phyloP scores from a whole-genome alignment of 2,329 filamentous ascomycete species.

The Alternaria viburni region DNA sequence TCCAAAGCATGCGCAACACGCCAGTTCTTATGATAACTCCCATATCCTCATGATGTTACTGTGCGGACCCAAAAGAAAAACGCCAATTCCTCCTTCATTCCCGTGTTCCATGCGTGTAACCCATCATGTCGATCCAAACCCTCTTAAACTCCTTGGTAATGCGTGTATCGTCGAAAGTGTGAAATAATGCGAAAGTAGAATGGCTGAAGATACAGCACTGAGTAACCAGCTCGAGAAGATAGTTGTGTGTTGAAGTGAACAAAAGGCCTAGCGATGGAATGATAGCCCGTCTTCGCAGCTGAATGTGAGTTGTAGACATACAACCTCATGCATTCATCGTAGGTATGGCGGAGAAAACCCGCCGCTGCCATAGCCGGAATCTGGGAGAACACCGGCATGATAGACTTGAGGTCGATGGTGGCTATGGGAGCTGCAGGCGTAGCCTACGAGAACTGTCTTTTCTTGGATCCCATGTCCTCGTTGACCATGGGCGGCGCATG shows the following conservation, averaged over 20 bases:
- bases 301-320: neutral
- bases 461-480: conserved; percentile 74
- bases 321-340: conserved; percentile 9
- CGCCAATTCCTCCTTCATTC: neutral
- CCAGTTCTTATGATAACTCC: neutral
- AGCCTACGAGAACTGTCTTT: conserved; percentile 81
- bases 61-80: conserved; percentile 10
- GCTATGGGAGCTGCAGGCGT: conserved; percentile 70
- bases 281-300: neutral
- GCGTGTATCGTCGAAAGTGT: conserved; percentile 17
- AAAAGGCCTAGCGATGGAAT: neutral
- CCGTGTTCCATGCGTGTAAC: conserved; percentile 17
- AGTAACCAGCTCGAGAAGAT: conserved; percentile 35
- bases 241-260: conserved; percentile 2
- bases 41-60: conserved; percentile 30
- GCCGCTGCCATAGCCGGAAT: conserved; percentile 40
- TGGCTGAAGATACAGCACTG: conserved; percentile 18
- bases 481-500: conserved; percentile 76
- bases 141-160: conserved; percentile 37
- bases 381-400: conserved; percentile 29
- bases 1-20: neutral
- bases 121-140: conserved; percentile 7
- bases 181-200: conserved; percentile 10
- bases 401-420: conserved; percentile 35
- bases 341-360: conserved; percentile 22